phyloP scores from a whole-genome alignment of 1,284 basidiomycete species.

The Trichosporon ovoides region DNA sequence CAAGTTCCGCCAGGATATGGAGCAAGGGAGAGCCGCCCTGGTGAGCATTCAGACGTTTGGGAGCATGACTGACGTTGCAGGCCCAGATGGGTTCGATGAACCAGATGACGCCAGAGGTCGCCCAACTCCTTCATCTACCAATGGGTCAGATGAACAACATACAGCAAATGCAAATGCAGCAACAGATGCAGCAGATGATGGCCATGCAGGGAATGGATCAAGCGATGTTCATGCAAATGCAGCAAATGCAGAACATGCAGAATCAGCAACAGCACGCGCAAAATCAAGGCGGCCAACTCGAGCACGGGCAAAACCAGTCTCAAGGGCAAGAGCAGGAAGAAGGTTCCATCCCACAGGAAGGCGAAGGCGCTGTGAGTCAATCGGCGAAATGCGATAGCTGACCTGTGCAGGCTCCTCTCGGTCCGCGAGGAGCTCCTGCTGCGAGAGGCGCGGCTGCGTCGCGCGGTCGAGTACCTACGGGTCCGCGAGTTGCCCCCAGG shows the following conservation, averaged over 20 bases:
- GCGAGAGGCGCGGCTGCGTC: not conserved
- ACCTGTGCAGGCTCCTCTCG: slow-evolving; percentile 28
- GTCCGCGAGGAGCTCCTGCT: slow-evolving; percentile 26
- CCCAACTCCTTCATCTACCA: slow-evolving; percentile 28
- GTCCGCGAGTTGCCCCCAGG: slow-evolving; percentile 23
- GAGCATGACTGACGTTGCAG: slow-evolving; percentile 15
- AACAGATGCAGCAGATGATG: slow-evolving; percentile 40
- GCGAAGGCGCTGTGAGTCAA: slow-evolving; percentile 33
- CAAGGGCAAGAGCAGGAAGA: slow-evolving; percentile 9
- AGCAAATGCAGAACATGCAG: slow-evolving; percentile 7
- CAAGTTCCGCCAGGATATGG: slow-evolving; percentile 73
- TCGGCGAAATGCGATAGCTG: not conserved
- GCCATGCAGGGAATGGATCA: slow-evolving; percentile 44
- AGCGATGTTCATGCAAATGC: slow-evolving; percentile 29
- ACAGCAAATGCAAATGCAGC: slow-evolving; percentile 47
- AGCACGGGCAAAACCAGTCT: slow-evolving; percentile 22
- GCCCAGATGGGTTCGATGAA: slow-evolving; percentile 33
- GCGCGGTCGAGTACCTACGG: not conserved
- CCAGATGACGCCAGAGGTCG: slow-evolving; percentile 33
- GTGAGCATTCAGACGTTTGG: slow-evolving; percentile 32
- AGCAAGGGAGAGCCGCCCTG: slow-evolving; percentile 53
- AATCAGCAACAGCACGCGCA: slow-evolving; percentile 7
- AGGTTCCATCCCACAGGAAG: slow-evolving; percentile 9
- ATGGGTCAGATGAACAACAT: slow-evolving; percentile 50
- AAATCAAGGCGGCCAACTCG: slow-evolving; percentile 24